Percentiles rank a stretch among this genome's conserved stretches.
phyloP scores from a whole-genome alignment of 352 stramenopile genomes.

The Phytophthora ramorum region DNA sequence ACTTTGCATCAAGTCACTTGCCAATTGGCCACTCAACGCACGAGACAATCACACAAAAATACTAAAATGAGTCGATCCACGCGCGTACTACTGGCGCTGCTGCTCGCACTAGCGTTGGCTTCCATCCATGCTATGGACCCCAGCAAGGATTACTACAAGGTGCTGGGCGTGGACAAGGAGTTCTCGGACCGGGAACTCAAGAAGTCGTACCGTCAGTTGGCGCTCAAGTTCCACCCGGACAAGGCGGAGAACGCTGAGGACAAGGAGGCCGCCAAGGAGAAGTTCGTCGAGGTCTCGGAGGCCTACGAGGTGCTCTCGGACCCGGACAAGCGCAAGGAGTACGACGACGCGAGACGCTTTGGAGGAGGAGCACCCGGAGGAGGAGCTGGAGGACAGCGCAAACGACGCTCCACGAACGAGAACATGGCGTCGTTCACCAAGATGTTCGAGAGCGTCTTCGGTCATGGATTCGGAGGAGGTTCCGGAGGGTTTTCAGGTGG shows the following conservation, averaged over 20 bases:
- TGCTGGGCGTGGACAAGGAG: slow-evolving; percentile 73
- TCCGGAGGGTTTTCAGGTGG: slow-evolving; percentile 34
- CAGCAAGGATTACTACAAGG: slow-evolving; percentile 86
- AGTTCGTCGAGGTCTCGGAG: slow-evolving; percentile 93
- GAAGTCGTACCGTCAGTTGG: slow-evolving; percentile 89
- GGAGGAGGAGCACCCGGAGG: slow-evolving; percentile 23
- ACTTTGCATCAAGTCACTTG: neutral
- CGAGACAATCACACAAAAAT: neutral
- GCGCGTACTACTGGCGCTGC: slow-evolving; percentile 34
- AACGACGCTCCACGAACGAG: slow-evolving; percentile 53
- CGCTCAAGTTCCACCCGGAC: slow-evolving; percentile 92
- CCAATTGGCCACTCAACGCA: neutral
- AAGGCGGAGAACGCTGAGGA: slow-evolving; percentile 85
- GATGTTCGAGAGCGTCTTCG: slow-evolving; percentile 92
- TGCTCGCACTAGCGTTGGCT: slow-evolving; percentile 28
- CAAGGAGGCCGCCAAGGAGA: slow-evolving; percentile 87
- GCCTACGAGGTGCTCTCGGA: slow-evolving; percentile 95
- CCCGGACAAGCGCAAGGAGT: slow-evolving; percentile 87
- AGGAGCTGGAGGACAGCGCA: slow-evolving; percentile 35
- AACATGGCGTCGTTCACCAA: slow-evolving; percentile 82
- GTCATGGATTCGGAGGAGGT: slow-evolving; percentile 53
- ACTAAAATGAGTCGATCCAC: slow-evolving; percentile 4
- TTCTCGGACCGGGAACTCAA: slow-evolving; percentile 86
- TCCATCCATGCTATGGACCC: slow-evolving; percentile 55
- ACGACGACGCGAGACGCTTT: slow-evolving; percentile 83